Evolutionary conservation across 257 asterid genomes (phyloP).

Genomic region (Solanum dulcamara): DNA sequence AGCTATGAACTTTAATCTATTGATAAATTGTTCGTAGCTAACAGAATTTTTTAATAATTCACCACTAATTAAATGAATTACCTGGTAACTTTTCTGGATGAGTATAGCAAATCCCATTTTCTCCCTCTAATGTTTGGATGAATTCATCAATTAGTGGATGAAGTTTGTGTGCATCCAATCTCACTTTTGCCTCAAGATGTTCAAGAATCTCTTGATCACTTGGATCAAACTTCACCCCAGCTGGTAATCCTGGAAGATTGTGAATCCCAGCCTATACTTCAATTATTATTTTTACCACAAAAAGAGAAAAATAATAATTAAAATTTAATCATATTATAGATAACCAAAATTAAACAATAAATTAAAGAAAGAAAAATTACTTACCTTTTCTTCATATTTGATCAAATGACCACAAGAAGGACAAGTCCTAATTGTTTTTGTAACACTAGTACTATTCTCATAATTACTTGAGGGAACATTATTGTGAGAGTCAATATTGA

Average conservation of each 20-base stretch:
- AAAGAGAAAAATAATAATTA: not conserved
- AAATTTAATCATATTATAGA: not conserved
- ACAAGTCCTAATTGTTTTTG: slow-evolving; percentile 10
- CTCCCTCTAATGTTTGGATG: slow-evolving; percentile 29
- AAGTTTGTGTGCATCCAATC: slow-evolving; percentile 23
- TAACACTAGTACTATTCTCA: not conserved
- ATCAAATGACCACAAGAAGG: slow-evolving; percentile 31
- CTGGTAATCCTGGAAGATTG: slow-evolving; percentile 32
- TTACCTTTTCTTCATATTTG: slow-evolving; percentile 25
- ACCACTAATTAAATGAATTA: too few relatives aligned
- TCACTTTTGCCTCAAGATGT: slow-evolving; percentile 39
- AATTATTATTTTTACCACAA: not conserved
- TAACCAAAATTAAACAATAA: not conserved
- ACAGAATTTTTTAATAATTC: too few relatives aligned
- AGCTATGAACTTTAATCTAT: not conserved
- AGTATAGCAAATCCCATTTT: slow-evolving; percentile 37
- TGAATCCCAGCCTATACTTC: slow-evolving; percentile 21
- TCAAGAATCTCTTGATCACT: slow-evolving; percentile 36
- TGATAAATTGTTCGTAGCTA: too few relatives aligned
- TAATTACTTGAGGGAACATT: not conserved
- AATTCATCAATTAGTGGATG: slow-evolving; percentile 41
- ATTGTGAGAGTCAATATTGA: slow-evolving; percentile 4
- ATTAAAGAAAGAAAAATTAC: not conserved
- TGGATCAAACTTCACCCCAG: slow-evolving; percentile 45
- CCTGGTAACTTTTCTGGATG: slow-evolving; percentile 46